phyloP scores from a whole-genome alignment of 345 rosid species.

The Sapria himalayana region DNA sequence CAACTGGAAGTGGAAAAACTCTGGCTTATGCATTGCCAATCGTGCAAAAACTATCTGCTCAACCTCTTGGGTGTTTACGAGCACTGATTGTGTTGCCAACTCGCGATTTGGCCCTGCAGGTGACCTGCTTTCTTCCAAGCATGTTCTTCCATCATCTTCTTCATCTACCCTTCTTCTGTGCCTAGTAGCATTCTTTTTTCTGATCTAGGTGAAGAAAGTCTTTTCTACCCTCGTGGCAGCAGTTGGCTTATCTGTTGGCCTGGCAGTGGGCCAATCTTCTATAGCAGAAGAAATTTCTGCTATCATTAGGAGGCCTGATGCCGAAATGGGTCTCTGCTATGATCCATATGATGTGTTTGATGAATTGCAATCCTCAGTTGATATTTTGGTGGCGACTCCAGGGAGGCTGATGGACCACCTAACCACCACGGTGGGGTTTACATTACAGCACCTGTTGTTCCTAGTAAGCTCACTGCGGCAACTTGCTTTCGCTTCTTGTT shows the following conservation, averaged over 20 bases:
- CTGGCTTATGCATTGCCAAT: slow-evolving; percentile 81
- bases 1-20: slow-evolving; percentile 88
- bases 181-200: slow-evolving; percentile 4
- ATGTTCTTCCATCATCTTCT: background rate
- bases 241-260: slow-evolving; percentile 82
- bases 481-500: slow-evolving; percentile 1
- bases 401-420: slow-evolving; percentile 99
- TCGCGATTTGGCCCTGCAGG: slow-evolving; percentile 94
- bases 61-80: slow-evolving; percentile 50
- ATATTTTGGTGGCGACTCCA: slow-evolving; percentile 87
- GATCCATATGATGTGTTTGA: slow-evolving; percentile 37
- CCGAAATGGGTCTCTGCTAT: slow-evolving; percentile 72
- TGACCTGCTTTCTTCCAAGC: slow-evolving; percentile 2
- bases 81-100: slow-evolving; percentile 86
- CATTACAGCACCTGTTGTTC: slow-evolving; percentile 80
- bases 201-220: slow-evolving; percentile 63
- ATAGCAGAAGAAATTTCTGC: slow-evolving; percentile 64
- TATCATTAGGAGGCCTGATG: slow-evolving; percentile 49
- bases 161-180: background rate
- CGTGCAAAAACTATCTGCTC: slow-evolving; percentile 47
- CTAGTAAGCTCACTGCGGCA: slow-evolving; percentile 63
- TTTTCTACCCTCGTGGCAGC: slow-evolving; percentile 79
- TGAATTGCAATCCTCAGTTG: slow-evolving; percentile 50
- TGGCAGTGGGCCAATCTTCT: slow-evolving; percentile 89
- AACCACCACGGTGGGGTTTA: slow-evolving; percentile 64